These are phyloP conservation scores for Mycena galopus DNA, from an alignment of 768 basidiomycete species.

Conservation along the genomic window DNA sequence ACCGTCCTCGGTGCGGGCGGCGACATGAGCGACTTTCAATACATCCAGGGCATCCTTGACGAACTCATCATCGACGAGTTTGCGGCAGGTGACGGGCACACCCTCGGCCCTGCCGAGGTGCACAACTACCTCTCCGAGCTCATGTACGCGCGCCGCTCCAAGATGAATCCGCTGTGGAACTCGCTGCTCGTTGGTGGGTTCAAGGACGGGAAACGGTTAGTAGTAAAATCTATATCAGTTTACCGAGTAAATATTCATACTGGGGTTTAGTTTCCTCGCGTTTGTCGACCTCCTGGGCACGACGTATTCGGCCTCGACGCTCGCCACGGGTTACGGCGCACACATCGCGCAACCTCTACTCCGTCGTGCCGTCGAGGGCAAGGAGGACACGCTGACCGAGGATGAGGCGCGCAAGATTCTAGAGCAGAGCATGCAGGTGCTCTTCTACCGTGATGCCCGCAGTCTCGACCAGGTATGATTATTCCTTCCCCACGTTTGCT, in stretches of 20 bases:
- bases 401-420: slow-evolving; percentile 85
- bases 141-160: slow-evolving; percentile 90
- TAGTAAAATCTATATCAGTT: slow-evolving; percentile 3
- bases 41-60: slow-evolving; percentile 82
- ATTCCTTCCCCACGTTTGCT: background rate
- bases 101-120: slow-evolving; percentile 88
- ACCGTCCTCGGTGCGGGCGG: slow-evolving; percentile 93
- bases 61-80: slow-evolving; percentile 93
- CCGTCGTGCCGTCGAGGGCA: slow-evolving; percentile 90
- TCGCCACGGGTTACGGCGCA: slow-evolving; percentile 95
- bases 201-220: slow-evolving; percentile 85
- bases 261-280: slow-evolving; percentile 79
- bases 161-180: slow-evolving; percentile 97
- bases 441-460: slow-evolving; percentile 96
- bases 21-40: slow-evolving; percentile 98
- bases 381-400: slow-evolving; percentile 79
- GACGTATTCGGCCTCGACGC: slow-evolving; percentile 92
- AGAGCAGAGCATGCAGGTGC: slow-evolving; percentile 89
- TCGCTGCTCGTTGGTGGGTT: slow-evolving; percentile 92
- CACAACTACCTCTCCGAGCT: slow-evolving; percentile 93
- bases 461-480: slow-evolving; percentile 90
- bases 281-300: slow-evolving; percentile 98
- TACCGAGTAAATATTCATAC: background rate
- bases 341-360: slow-evolving; percentile 95
- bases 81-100: slow-evolving; percentile 85